Conservation (phyloP, 768 basidiomycete genomes). For the Agaricus bisporus region DNA sequence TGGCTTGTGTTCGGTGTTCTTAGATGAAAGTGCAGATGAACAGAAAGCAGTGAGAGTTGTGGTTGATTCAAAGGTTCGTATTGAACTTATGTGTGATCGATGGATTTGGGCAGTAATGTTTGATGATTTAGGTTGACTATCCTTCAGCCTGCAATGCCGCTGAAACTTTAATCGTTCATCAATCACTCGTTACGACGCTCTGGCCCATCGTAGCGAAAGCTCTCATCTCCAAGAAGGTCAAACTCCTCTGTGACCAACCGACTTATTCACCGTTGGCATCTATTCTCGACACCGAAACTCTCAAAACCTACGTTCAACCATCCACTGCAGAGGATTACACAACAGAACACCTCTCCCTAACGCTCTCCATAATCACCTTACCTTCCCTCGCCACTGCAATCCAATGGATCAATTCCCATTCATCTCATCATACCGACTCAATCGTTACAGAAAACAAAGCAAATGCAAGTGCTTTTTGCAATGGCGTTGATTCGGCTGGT, state of each 20-base stretch:
- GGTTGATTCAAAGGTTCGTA: slow-evolving; percentile 82
- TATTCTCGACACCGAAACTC: slow-evolving; percentile 26
- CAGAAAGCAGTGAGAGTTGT: slow-evolving; percentile 80
- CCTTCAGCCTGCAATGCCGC: slow-evolving; percentile 93
- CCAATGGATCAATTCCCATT: slow-evolving; percentile 85
- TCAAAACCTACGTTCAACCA: slow-evolving; percentile 40
- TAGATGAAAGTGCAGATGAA: slow-evolving; percentile 76
- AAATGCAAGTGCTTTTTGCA: slow-evolving; percentile 68
- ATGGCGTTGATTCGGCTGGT: slow-evolving; percentile 87
- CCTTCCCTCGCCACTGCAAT: slow-evolving; percentile 73
- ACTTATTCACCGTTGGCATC: slow-evolving; percentile 52
- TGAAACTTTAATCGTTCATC: slow-evolving; percentile 87
- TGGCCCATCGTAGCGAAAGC: slow-evolving; percentile 80
- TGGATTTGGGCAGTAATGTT: not conserved
- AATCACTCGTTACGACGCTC: slow-evolving; percentile 57
- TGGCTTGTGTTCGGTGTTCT: slow-evolving; percentile 85
- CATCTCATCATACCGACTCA: slow-evolving; percentile 91
- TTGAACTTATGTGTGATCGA: not conserved
- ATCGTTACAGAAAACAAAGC: slow-evolving; percentile 80
- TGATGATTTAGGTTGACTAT: slow-evolving; percentile 69
- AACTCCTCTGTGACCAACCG: slow-evolving; percentile 70
- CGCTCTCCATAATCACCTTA: slow-evolving; percentile 73
- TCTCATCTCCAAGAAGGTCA: slow-evolving; percentile 63
- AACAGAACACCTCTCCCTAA: slow-evolving; percentile 86
- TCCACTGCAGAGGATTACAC: slow-evolving; percentile 64